A percentile compares a stretch with the other conserved stretches of the same genome.
Conservation (phyloP, 164 flowering plant genomes). For the Piper betle region DNA sequence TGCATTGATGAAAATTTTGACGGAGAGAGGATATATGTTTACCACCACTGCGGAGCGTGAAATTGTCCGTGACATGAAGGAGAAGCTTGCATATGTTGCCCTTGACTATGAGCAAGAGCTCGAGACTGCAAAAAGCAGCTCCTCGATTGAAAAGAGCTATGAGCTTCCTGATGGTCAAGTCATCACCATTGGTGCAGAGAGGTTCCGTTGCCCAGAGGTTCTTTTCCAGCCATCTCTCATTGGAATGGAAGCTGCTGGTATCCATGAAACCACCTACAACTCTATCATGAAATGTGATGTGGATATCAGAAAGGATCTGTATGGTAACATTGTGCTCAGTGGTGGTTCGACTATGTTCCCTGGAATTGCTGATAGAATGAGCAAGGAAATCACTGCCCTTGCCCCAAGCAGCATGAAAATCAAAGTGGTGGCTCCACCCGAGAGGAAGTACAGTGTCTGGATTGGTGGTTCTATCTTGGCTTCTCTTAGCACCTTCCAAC, state of each 20-base stretch:
- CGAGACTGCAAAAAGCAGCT: constrained; percentile 14
- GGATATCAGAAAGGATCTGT: constrained; percentile 20
- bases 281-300: constrained; percentile 24
- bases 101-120: constrained; percentile 16
- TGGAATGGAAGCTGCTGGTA: constrained; percentile 22
- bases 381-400: constrained; percentile 59
- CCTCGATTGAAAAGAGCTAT: constrained; percentile 13
- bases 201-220: constrained; percentile 17
- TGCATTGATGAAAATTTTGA: constrained; percentile 12
- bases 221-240: constrained; percentile 21
- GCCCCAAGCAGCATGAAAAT: constrained; percentile 65
- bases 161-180: constrained; percentile 15
- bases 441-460: constrained; percentile 61
- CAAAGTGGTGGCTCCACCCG: constrained; percentile 59
- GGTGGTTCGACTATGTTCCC: constrained; percentile 62
- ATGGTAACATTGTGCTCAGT: constrained; percentile 28
- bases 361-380: constrained; percentile 61
- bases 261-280: constrained; percentile 20
- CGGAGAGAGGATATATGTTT: constrained; percentile 11
- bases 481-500: constrained; percentile 60
- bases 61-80: constrained; percentile 15
- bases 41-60: constrained; percentile 14
- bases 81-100: constrained; percentile 15
- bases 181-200: constrained; percentile 14
- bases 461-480: constrained; percentile 51